These are phyloP conservation scores for Yamadazyma tumulicola DNA, from an alignment of 805 yeast genomes.

Conservation along the genomic window DNA sequence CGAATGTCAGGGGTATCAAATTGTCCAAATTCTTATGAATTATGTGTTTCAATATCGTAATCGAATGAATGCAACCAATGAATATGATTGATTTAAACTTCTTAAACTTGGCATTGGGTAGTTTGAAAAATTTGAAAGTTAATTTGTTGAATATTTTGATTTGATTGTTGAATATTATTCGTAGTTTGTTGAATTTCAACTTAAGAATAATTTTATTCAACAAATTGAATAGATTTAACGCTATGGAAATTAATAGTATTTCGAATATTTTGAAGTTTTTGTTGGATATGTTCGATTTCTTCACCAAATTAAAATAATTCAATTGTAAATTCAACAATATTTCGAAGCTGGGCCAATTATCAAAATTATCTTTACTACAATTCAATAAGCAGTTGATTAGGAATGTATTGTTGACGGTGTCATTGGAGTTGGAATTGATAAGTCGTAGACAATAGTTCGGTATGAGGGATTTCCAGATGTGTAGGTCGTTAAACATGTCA, in stretches of 20 bases:
- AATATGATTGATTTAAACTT: constrained; percentile 19
- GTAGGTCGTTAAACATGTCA: constrained; percentile 37
- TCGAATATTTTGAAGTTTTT: constrained; percentile 20
- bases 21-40: constrained; percentile 15
- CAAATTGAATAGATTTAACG: constrained; percentile 23
- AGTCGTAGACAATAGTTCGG: constrained; percentile 30
- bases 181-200: constrained; percentile 2
- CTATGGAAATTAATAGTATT: constrained; percentile 27
- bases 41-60: constrained; percentile 26
- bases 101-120: constrained; percentile 6
- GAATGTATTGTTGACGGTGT: constrained; percentile 12
- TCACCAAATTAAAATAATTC: constrained; percentile 7
- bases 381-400: constrained; percentile 28
- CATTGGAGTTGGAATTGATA: constrained; percentile 4
- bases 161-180: constrained; percentile 25
- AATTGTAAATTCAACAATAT: constrained; percentile 20
- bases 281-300: constrained; percentile 1
- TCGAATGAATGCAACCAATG: constrained; percentile 28
- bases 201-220: constrained; percentile 13
- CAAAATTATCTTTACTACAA: constrained; percentile 20
- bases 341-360: constrained; percentile 6
- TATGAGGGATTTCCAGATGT: constrained; percentile 34
- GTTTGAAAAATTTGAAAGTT: constrained; percentile 16
- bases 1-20: not conserved
- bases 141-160: constrained; percentile 28